A percentile compares a stretch with the other conserved stretches of the same genome.
phyloP scores from a whole-genome alignment of 768 basidiomycete genomes.

The Collybia mongolica region DNA sequence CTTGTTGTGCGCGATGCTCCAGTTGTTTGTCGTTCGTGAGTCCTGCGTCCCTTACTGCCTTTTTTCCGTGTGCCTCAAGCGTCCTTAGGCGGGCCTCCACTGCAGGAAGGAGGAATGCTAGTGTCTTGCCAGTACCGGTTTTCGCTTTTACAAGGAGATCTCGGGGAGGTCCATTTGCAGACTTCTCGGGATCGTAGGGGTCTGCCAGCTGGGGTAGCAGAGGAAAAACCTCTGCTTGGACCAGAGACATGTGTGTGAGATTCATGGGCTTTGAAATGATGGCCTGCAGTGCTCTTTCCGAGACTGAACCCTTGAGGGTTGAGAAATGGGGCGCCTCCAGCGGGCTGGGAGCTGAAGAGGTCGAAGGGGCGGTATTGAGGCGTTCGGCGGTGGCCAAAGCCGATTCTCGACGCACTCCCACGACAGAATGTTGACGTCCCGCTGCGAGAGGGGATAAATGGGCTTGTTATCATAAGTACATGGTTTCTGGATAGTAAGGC shows the following conservation, averaged over 20 bases:
- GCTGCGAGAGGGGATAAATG: no score
- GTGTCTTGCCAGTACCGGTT: slow-evolving; percentile 88
- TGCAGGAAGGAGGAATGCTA: slow-evolving; percentile 86
- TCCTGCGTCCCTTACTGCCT: slow-evolving; percentile 42
- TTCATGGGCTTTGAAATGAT: slow-evolving; percentile 64
- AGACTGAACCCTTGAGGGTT: slow-evolving; percentile 36
- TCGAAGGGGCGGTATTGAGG: not conserved
- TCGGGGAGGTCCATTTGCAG: slow-evolving; percentile 29
- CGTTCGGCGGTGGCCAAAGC: slow-evolving; percentile 8
- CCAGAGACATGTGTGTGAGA: slow-evolving; percentile 71
- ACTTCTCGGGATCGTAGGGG: slow-evolving; percentile 41
- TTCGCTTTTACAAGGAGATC: slow-evolving; percentile 87
- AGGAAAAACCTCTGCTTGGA: slow-evolving; percentile 77
- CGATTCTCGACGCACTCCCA: slow-evolving; percentile 9
- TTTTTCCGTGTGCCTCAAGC: slow-evolving; percentile 43
- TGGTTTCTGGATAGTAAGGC: not conserved
- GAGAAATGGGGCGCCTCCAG: slow-evolving; percentile 28
- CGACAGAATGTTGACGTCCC: not conserved
- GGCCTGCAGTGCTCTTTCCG: slow-evolving; percentile 49
- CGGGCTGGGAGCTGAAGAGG: slow-evolving; percentile 1
- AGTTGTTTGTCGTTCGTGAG: slow-evolving; percentile 27
- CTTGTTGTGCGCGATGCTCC: slow-evolving; percentile 25
- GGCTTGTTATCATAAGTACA: not conserved
- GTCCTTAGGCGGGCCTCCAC: slow-evolving; percentile 71
- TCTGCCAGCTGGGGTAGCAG: slow-evolving; percentile 69